phyloP scores from a whole-genome alignment of 331 rosid species.

The Telfairia occidentalis region DNA sequence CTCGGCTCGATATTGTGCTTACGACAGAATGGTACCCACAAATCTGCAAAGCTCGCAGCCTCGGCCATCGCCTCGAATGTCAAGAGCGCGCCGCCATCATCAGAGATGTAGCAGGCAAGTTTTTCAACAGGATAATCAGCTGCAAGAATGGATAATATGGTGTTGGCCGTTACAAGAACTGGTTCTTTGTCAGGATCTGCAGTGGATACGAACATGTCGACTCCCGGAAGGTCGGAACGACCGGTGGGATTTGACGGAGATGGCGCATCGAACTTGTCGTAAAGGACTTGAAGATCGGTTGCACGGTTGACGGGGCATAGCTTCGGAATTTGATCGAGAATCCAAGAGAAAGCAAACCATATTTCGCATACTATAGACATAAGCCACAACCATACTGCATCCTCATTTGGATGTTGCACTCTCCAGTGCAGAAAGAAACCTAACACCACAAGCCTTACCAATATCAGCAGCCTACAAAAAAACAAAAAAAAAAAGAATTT shows the following conservation, averaged over 20 bases:
- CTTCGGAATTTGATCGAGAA: conserved; percentile 75
- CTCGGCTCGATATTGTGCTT: conserved; percentile 76
- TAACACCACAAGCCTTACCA: conserved; percentile 41
- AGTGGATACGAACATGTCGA: conserved; percentile 67
- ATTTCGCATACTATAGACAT: conserved; percentile 71
- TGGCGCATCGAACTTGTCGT: conserved; percentile 66
- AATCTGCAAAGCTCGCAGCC: conserved; percentile 82
- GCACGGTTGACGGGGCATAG: conserved; percentile 53
- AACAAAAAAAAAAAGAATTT: neutral
- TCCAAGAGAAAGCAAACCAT: conserved; percentile 91
- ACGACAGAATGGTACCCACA: conserved; percentile 87
- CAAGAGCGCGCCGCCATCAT: conserved; percentile 79
- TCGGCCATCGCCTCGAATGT: conserved; percentile 96
- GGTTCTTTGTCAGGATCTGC: conserved; percentile 95
- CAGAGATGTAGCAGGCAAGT: conserved; percentile 67
- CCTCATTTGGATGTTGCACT: conserved; percentile 49
- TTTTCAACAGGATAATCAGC: conserved; percentile 89
- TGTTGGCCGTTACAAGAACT: conserved; percentile 67
- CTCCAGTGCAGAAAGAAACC: conserved; percentile 69
- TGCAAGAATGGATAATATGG: conserved; percentile 71
- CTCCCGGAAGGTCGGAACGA: conserved; percentile 62
- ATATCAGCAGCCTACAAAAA: conserved; percentile 40
- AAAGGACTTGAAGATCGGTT: conserved; percentile 56
- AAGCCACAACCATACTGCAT: conserved; percentile 80
- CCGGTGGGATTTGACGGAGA: conserved; percentile 73